Conservation (phyloP, 2,329 filamentous ascomycete genomes). For the Macrophomina phaseolina region DNA sequence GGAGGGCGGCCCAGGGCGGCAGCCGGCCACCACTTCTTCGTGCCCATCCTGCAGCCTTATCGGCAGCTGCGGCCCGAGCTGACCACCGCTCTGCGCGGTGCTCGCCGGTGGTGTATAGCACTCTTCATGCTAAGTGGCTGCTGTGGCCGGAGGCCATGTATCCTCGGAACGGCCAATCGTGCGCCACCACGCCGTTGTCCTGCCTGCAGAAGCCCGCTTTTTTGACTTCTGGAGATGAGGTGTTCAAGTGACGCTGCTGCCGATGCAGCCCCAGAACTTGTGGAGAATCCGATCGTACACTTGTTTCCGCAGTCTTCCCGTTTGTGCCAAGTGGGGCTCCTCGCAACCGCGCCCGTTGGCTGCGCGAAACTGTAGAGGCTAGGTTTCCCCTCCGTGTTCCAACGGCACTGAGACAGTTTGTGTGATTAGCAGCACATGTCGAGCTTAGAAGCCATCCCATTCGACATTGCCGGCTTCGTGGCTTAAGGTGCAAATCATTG, state of each 20-base stretch:
- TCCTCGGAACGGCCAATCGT: not conserved
- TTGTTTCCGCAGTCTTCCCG: not conserved
- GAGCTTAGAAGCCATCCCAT: too few species aligned
- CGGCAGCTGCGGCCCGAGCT: constrained; percentile 9
- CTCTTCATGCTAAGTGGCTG: not conserved
- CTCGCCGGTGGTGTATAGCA: constrained; percentile 2
- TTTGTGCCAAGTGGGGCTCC: not conserved
- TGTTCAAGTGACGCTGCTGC: not conserved
- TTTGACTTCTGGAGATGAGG: constrained; percentile 2
- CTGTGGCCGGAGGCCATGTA: not conserved
- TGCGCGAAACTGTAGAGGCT: not conserved
- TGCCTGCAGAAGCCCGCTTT: not conserved
- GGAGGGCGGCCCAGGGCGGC: not conserved
- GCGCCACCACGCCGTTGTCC: not conserved
- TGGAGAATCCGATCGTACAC: not conserved
- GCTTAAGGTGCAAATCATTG: too few species aligned
- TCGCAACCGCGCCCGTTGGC: not conserved
- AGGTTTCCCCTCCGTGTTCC: not conserved
- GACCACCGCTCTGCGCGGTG: constrained; percentile 10
- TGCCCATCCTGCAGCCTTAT: constrained; percentile 6
- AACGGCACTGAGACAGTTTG: not conserved
- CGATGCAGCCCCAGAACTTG: not conserved
- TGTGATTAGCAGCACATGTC: too few species aligned
- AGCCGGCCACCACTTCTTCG: not conserved
- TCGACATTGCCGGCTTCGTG: too few species aligned